A percentile compares a stretch with the other conserved stretches of the same genome.
phyloP scores from a whole-genome alignment of 2,329 filamentous ascomycete genomes.

The Sporothrix protearum region DNA sequence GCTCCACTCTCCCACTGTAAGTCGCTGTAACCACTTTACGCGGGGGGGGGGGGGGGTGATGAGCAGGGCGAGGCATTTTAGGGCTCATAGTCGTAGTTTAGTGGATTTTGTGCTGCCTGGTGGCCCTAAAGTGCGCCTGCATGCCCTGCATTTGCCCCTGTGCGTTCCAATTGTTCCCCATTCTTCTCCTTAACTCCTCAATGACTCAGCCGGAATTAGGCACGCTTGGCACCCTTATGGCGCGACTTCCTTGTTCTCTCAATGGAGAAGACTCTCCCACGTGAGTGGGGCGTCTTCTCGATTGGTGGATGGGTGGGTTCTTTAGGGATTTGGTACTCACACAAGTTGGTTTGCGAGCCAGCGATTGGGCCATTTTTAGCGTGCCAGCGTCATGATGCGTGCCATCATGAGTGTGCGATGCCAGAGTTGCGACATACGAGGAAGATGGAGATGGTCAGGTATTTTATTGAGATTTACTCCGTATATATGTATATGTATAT shows the following conservation, averaged over 20 bases:
- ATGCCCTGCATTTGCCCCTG: background rate
- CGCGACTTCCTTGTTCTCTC: background rate
- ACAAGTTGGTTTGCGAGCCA: background rate
- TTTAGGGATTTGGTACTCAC: background rate
- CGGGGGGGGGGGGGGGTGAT: no score
- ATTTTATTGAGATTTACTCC: no score
- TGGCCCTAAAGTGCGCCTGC: background rate
- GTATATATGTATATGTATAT: background rate
- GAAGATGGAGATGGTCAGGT: background rate
- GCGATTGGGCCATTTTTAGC: background rate
- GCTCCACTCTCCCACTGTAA: background rate
- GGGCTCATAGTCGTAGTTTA: background rate
- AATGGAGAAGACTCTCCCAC: background rate
- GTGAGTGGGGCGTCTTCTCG: constrained; percentile 4
- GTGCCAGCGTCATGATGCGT: background rate
- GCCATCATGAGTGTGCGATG: background rate
- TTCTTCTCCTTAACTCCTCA: background rate
- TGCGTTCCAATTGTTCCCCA: background rate
- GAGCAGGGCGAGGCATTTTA: background rate
- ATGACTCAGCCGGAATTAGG: constrained; percentile 17
- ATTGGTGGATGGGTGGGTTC: background rate
- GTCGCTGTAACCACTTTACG: background rate
- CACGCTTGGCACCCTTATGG: constrained; percentile 14
- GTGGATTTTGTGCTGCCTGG: constrained; percentile 2
- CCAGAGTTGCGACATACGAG: background rate